Evolutionary conservation across 352 stramenopile species (phyloP).

Genomic region (Phytophthora foliorum): DNA sequence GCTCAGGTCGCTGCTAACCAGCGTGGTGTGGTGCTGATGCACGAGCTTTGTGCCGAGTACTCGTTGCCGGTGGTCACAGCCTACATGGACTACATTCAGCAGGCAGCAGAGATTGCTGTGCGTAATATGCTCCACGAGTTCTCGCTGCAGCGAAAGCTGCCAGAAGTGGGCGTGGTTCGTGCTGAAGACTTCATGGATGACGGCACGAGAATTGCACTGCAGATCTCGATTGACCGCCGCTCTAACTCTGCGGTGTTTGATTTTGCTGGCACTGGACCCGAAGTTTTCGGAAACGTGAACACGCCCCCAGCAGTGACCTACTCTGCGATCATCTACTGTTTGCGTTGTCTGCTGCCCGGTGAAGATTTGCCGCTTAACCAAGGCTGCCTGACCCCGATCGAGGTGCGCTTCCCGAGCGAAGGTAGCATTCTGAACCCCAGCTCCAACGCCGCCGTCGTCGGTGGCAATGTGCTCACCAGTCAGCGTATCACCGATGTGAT

Average conservation of each 20-base stretch:
- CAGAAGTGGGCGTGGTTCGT: constrained; percentile 87
- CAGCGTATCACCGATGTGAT: constrained; percentile 99
- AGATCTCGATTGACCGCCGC: constrained; percentile 95
- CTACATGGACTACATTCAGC: constrained; percentile 99
- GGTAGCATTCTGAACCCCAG: constrained; percentile 97
- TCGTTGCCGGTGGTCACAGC: constrained; percentile 95
- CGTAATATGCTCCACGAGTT: constrained; percentile 96
- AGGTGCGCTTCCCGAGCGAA: constrained; percentile 95
- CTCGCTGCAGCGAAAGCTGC: constrained; percentile 79
- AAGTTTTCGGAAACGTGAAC: constrained; percentile 99
- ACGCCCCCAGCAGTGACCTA: constrained; percentile 98
- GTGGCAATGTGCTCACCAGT: constrained; percentile 98
- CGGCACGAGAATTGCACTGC: constrained; percentile 96
- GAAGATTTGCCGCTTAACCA: constrained; percentile 98
- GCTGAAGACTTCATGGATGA: constrained; percentile 99
- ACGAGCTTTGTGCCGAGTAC: constrained; percentile 96
- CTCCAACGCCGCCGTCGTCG: constrained; percentile 96
- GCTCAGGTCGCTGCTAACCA: constrained; percentile 99
- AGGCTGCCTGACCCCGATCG: constrained; percentile 96
- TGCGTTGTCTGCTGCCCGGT: constrained; percentile 95
- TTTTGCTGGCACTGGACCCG: constrained; percentile 97
- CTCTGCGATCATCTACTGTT: constrained; percentile 99
- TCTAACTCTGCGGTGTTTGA: constrained; percentile 96
- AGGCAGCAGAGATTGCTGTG: constrained; percentile 96
- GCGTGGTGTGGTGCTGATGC: constrained; percentile 95